Evolutionary conservation across 148 eudicot genomes (phyloP), one percentile per base, ranked within the genome.

Genomic region (Cornus suecica): DNA sequence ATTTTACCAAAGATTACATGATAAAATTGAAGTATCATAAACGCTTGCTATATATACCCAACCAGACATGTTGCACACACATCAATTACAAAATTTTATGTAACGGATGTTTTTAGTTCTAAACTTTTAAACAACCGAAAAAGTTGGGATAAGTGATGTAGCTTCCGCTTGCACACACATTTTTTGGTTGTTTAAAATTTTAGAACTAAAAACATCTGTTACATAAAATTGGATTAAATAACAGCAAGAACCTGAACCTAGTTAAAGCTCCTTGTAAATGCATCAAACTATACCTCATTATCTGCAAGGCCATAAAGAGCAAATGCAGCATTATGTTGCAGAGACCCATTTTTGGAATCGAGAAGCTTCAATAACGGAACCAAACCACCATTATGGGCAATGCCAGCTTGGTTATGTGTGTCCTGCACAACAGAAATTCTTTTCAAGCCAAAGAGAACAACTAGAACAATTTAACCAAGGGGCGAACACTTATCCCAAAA

Each of bases 241-340:
- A 63, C 26, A 42, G 16, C 24, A 31, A 42, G 66, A 68, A 64
- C 45, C 51, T 52, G 51, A 54, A 74, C 61, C 62, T n/a, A 27
- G 14, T 20, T 9, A 10, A 78, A 45, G 30, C 70, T 27, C 31
- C 66, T 45, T 41, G 24, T 27, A 37, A 66, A 66, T 16, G 56
- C 37, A 66, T 25, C 28, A 58, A 37, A 66, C 60, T 28, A 65
- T 76, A 95, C 99, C 97, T 95, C 99, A 81, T 95, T 95, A 74
- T 95, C 97, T 28, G 99, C 97, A 76, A 95, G 99, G 61, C 99
- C 97, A 82, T 92, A 95, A 31, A 95, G 88, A 68, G 97, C 94
- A 86, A 95, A 95, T 73, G 99, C 99, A 76, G 97, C 94, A 88
- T 95, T 95, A 76, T 95, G 99, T 73, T 92, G 99, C 71, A 95